Base-by-base conservation (phyloP, 31 red algal genomes). In the Porphyra umbilicalis region DNA sequence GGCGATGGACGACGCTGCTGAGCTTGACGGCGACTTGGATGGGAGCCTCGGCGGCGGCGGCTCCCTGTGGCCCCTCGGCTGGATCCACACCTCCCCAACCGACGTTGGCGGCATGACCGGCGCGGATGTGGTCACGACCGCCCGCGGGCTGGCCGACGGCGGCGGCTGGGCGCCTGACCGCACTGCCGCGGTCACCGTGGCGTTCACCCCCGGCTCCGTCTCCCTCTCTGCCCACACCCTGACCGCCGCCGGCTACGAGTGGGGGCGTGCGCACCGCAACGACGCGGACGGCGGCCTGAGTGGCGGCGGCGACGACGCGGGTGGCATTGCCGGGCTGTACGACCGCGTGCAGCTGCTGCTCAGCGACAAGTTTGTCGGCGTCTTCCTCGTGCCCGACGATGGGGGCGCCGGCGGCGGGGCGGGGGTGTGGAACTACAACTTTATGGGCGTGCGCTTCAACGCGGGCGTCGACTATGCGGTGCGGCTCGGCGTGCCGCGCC, bases 11-110 rank as follows among this genome's bases (percentile, higher is more conserved):
- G 84, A 93, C 13, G 92, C 88, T 77, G 10, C 94, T 30, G 96
- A 94, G 83, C 57, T 71, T 18, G 57, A 71, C 57, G 57, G 14
- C 0, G 57, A 18, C 4, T 29, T 71, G 20, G 57, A 71, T 16
- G 57, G 57, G 57, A 71, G 57, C 25, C 57, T 71, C 14, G 57
- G 57, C 14, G 57, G 57, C 57, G 57, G 57, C 2, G 57, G 57
- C 4, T 18, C 57, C 25, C 57, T 71, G 1, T 71, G 57, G 57
- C 96, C 87, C 3, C 33, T 98, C 34, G 96, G 96, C 3, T 98
- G 96, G 96, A 89, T 98, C 76, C 96, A 98, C 80, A 98, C 92
- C 2, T 88, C 94, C 35, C 96, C 96, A 37, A 92, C 83, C 67
- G 96, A 98, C 31, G 57, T 85, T 25, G 42, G 82, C 18, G 88